phyloP scores from a whole-genome alignment of 345 rosid species.

The Eucalyptus sp. region DNA sequence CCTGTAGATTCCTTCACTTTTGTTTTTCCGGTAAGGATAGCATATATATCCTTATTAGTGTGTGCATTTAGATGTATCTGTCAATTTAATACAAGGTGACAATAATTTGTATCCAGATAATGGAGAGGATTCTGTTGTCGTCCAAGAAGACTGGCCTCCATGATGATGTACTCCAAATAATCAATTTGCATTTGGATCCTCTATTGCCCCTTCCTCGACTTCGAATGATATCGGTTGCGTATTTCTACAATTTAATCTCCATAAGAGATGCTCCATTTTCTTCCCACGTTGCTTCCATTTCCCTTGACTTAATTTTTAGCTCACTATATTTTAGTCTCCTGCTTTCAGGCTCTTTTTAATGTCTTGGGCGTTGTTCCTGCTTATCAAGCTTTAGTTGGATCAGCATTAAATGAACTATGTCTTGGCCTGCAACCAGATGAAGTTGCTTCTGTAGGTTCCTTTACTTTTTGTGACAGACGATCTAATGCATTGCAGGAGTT shows the following conservation, averaged over 20 bases:
- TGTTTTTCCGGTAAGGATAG: conserved; percentile 71
- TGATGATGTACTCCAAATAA: conserved; percentile 70
- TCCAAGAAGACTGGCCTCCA: conserved; percentile 80
- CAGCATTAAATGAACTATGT: conserved; percentile 89
- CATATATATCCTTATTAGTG: neutral
- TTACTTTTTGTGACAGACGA: neutral
- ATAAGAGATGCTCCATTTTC: neutral
- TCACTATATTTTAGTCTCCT: neutral
- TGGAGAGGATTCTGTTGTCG: conserved; percentile 71
- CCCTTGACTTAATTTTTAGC: neutral
- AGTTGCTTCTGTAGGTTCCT: conserved; percentile 60
- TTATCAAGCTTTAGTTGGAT: conserved; percentile 69
- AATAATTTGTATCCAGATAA: conserved; percentile 34
- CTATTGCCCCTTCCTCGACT: conserved; percentile 90
- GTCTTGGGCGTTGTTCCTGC: conserved; percentile 81
- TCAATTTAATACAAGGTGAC: conserved; percentile 1
- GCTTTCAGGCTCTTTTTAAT: conserved; percentile 76
- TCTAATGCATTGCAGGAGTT: neutral
- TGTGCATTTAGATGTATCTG: neutral
- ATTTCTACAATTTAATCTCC: neutral
- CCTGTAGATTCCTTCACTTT: conserved; percentile 94
- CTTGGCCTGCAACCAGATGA: conserved; percentile 85
- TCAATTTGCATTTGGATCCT: conserved; percentile 87
- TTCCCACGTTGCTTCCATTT: neutral
- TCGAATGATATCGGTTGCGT: conserved; percentile 77